Evolutionary conservation across 164 flowering plant genomes (phyloP), one percentile per base, ranked within the genome.

Genomic region (Annona cherimola): DNA sequence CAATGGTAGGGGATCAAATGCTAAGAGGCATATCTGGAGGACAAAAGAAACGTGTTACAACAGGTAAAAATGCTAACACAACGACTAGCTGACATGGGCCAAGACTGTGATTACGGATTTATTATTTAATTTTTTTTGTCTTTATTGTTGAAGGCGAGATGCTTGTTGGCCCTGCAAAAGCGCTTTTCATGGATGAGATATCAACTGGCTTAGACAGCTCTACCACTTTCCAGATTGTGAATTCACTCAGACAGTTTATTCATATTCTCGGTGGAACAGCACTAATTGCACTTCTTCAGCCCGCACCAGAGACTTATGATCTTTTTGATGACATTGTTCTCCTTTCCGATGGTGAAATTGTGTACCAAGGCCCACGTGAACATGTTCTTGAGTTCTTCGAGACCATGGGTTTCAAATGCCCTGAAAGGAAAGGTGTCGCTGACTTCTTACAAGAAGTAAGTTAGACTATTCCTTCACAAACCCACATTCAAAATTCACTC

Each of bases 141-240:
- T 40, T 35, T 8, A 41, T 54, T 26, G 26, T 4, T 54, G 42
- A 54, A 88, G 94, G 95, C 41, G 97, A 92, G 75, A 90, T 90
- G 93, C 74, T 92, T 61, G 97, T 92, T 44, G 95, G 93, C 70
- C 97, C 93, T 1, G 79, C 92, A 62, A 85, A 76, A 46, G 89
- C 84, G 6, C 74, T 92, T 55, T 87, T 92, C 77, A 92, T 92
- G 97, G 97, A 92, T 66, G 96, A 90, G 79, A 92, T 92, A 77
- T 92, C 97, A 0, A 92, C 92, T 5, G 97, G 97, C 45, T 74
- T 92, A 66, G 96, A 92, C 77, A 92, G 90, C 72, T 92, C 96
- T 1, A 92, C 95, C 9, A 90, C 95, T 7, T 92, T 46, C 73
- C 87, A 86, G 69, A 88, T 92, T 66, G 88, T 90, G 75, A 89